Conservation (phyloP, 1,284 basidiomycete genomes). For the Anthracocystis setariae region DNA sequence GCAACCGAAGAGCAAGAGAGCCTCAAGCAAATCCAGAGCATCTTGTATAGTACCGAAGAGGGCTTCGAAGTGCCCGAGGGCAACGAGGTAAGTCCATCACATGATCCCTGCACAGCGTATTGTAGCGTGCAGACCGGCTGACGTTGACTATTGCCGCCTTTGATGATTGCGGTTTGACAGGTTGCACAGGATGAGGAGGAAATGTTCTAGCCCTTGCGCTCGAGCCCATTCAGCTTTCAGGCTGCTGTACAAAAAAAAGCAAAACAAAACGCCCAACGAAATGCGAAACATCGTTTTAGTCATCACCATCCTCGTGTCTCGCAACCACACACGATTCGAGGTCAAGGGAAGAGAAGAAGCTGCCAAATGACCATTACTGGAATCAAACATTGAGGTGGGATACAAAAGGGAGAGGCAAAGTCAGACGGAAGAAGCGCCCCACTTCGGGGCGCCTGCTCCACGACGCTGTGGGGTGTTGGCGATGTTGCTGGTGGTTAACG, state of each 20-base stretch:
- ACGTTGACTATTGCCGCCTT: too few species aligned
- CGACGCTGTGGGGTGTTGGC: background rate
- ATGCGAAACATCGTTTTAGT: too few species aligned
- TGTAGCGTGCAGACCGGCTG: too few species aligned
- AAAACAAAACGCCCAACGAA: background rate
- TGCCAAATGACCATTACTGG: too few species aligned
- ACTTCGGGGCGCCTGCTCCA: background rate
- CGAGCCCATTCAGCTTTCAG: background rate
- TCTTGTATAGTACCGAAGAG: slow-evolving; percentile 88
- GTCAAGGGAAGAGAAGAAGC: too few species aligned
- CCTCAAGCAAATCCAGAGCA: slow-evolving; percentile 86
- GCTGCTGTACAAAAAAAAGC: background rate
- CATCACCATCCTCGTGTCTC: too few species aligned
- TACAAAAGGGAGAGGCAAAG: too few species aligned
- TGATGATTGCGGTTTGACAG: slow-evolving; percentile 2
- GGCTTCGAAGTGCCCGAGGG: slow-evolving; percentile 67
- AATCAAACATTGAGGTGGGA: too few species aligned
- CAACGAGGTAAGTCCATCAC: slow-evolving; percentile 26
- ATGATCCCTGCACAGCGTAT: too few species aligned
- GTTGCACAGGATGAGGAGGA: slow-evolving; percentile 34
- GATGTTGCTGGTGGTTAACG: background rate
- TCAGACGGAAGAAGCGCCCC: too few species aligned
- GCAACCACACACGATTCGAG: too few species aligned
- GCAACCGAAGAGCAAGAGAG: slow-evolving; percentile 73
- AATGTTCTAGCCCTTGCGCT: slow-evolving; percentile 19